phyloP scores from a whole-genome alignment of 1,284 basidiomycete genomes.

The Trichosporon sp. region DNA sequence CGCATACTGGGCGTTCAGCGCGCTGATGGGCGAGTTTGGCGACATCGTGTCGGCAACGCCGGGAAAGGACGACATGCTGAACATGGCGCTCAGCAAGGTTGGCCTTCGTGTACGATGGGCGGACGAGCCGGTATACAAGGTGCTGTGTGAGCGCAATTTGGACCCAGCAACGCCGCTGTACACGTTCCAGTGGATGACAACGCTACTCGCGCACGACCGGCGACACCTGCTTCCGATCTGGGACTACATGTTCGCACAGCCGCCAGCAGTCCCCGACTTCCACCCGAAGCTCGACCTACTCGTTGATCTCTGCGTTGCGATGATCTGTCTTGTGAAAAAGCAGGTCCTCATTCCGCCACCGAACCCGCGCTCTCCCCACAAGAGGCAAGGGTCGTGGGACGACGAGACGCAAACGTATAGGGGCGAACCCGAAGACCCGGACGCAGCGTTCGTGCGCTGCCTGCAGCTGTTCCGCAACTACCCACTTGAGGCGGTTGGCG shows the following conservation, averaged over 20 bases:
- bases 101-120: constrained; percentile 36
- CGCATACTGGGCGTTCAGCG: constrained; percentile 41
- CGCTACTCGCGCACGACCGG: constrained; percentile 29
- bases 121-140: constrained; percentile 28
- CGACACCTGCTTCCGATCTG: constrained; percentile 31
- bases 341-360: constrained; percentile 15
- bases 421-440: constrained; percentile 21
- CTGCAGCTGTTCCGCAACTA: constrained; percentile 29
- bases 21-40: constrained; percentile 35
- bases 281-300: constrained; percentile 37
- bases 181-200: constrained; percentile 37
- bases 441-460: constrained; percentile 26
- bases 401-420: constrained; percentile 7
- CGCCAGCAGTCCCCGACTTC: constrained; percentile 20
- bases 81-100: constrained; percentile 24
- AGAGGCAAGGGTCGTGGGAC: constrained; percentile 12
- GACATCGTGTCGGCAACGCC: constrained; percentile 18
- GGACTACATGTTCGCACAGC: constrained; percentile 43
- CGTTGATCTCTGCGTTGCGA: constrained; percentile 38
- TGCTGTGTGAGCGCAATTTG: constrained; percentile 31
- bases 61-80: constrained; percentile 5
- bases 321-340: constrained; percentile 36
- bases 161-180: constrained; percentile 34
- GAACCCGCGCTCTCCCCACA: neutral
- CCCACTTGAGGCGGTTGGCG: constrained; percentile 30